Conservation (phyloP, 2,329 filamentous ascomycete species). For the Penicillium nordicum region DNA sequence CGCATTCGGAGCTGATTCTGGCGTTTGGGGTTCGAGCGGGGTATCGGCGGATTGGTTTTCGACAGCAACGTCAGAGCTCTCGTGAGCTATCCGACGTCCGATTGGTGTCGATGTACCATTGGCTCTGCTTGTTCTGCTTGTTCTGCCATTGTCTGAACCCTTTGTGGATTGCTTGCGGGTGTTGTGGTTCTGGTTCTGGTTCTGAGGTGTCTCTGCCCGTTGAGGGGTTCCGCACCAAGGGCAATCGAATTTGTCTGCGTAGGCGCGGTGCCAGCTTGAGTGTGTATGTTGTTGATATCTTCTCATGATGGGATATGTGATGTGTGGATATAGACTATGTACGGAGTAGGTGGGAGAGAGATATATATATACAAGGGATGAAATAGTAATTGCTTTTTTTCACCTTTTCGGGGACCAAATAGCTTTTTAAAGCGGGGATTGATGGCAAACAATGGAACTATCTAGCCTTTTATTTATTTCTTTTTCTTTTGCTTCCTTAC, state of each 20-base stretch:
- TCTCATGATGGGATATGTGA: background rate
- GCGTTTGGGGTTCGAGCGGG: background rate
- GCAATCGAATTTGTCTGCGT: conserved; percentile 4
- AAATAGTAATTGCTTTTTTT: background rate
- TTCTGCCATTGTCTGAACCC: background rate
- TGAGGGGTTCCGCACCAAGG: conserved; percentile 4
- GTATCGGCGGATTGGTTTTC: background rate
- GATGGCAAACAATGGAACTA: background rate
- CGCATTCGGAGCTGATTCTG: background rate
- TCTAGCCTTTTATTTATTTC: background rate
- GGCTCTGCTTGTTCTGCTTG: background rate
- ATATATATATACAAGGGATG: background rate
- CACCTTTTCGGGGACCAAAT: background rate
- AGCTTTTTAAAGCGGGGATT: conserved; percentile 7
- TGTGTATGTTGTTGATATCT: conserved; percentile 10
- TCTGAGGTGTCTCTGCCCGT: background rate
- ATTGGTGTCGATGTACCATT: background rate
- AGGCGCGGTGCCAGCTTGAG: conserved; percentile 8
- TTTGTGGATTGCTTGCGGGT: background rate
- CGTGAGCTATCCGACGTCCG: background rate
- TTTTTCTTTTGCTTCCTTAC: background rate
- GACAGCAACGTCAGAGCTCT: background rate
- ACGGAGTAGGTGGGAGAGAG: background rate
- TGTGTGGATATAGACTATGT: background rate
- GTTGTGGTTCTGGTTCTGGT: background rate